A percentile compares a stretch with the other conserved stretches of the same genome.
phyloP scores from a whole-genome alignment of 108 stramenopile genomes.

The Nitzschia sp. region DNA sequence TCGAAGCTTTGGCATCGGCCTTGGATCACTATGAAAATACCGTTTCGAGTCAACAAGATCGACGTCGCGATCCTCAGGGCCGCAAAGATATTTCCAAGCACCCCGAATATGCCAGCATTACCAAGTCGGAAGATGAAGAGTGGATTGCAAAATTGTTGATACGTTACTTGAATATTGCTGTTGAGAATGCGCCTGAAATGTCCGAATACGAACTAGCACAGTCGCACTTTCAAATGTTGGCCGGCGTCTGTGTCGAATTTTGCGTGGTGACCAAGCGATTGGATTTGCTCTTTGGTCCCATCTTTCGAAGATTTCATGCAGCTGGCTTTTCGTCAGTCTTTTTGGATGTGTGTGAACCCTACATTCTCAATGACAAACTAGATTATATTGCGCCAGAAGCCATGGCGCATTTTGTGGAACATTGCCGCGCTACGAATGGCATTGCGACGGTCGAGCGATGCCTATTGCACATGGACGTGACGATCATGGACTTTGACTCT shows the following conservation, averaged over 20 bases:
- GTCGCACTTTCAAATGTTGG: constrained; percentile 93
- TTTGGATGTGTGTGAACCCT: constrained; percentile 89
- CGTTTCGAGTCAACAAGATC: constrained; percentile 71
- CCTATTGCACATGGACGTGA: constrained; percentile 88
- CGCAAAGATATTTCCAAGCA: constrained; percentile 47
- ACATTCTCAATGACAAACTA: constrained; percentile 83
- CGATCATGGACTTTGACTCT: constrained; percentile 86
- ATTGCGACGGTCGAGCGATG: constrained; percentile 86
- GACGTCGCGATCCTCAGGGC: constrained; percentile 40
- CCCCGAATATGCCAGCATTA: constrained; percentile 19
- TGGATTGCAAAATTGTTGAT: constrained; percentile 85
- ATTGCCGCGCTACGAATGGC: constrained; percentile 76
- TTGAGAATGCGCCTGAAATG: constrained; percentile 88
- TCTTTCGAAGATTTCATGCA: constrained; percentile 78
- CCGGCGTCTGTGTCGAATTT: constrained; percentile 90
- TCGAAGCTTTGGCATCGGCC: constrained; percentile 90
- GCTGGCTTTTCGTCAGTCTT: constrained; percentile 69
- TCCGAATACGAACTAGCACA: constrained; percentile 62
- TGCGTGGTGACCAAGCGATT: constrained; percentile 81
- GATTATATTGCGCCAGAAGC: constrained; percentile 87
- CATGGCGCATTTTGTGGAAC: constrained; percentile 81
- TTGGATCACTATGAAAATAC: constrained; percentile 87
- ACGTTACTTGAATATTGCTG: constrained; percentile 85
- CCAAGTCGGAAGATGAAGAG: constrained; percentile 74
- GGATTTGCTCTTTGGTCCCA: constrained; percentile 87